Percentiles rank a stretch among this genome's conserved stretches.
These are phyloP conservation scores for Tylopilus vinaceipallidus DNA, from an alignment of 768 basidiomycete species.

Conservation along the genomic window DNA sequence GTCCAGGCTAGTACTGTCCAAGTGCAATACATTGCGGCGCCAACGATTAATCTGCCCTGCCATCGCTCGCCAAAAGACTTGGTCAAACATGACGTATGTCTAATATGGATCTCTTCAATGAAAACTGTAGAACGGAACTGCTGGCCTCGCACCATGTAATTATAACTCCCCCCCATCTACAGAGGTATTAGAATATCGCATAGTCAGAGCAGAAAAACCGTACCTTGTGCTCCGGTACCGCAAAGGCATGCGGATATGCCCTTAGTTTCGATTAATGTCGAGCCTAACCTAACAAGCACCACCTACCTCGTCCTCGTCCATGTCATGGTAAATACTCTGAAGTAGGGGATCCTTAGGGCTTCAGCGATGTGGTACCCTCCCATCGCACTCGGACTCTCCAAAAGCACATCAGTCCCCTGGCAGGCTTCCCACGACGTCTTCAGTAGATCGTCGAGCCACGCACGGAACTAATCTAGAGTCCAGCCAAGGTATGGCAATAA, in stretches of 20 bases:
- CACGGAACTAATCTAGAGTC: conserved; percentile 69
- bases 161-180: conserved; percentile 95
- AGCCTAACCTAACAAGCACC: neutral
- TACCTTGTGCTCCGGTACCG: conserved; percentile 93
- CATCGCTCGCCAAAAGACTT: conserved; percentile 96
- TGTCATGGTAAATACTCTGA: conserved; percentile 95
- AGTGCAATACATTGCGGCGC: conserved; percentile 72
- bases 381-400: conserved; percentile 98
- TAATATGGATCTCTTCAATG: conserved; percentile 27
- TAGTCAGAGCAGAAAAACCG: conserved; percentile 9
- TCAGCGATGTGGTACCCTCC: conserved; percentile 97
- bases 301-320: conserved; percentile 87
- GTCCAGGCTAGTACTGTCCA: conserved; percentile 84
- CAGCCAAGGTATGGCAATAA: conserved; percentile 3
- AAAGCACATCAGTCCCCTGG: conserved; percentile 87
- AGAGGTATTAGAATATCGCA: conserved; percentile 15
- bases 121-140: neutral
- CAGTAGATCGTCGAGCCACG: conserved; percentile 95
- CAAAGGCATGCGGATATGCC: conserved; percentile 97
- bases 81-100: conserved; percentile 97
- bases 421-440: conserved; percentile 96
- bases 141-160: conserved; percentile 81
- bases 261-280: conserved; percentile 34
- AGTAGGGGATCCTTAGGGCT: conserved; percentile 90
- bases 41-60: conserved; percentile 94